Evolutionary conservation across 2,329 filamentous ascomycete species (phyloP), one percentile per base, ranked within the genome.

Genomic region (Plenodomus tracheiphilus): DNA sequence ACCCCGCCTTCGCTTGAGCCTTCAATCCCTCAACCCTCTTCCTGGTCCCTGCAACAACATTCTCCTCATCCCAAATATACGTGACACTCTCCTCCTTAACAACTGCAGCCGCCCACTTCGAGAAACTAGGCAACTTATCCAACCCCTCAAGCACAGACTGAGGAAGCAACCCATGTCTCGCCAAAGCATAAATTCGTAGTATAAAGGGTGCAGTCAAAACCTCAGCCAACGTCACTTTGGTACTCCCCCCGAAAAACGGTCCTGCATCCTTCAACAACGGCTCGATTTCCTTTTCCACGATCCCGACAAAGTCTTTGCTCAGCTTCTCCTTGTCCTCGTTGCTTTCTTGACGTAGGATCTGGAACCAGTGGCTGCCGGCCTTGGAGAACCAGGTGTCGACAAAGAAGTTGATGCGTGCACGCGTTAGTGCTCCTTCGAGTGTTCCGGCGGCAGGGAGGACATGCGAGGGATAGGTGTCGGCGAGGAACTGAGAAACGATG

Each of bases 351-450:
- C 74, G 76, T 46, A 77, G 52, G 11, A 77, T 66, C 51, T 78
- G 78, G 51, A 76, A 75, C 30, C 81, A 70, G 35, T 74, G 66
- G 1, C 74, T 59, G 7, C 80, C 76, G 43, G 85, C 77, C 68
- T 90, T 90, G 64, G 72, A 78, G 58, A 81, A 77, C 77, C 81
- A 91, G 0, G 87, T 80, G 59, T 91, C 88, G 38, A 83, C 81
- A 65, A 94, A 92, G 72, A 89, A 89, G 51, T 76, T 78, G 59
- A 91, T 81, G 46, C 82, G 79, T 0, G 89, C 89, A 28, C 89
- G 81, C 41, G 74, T 68, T 19, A 91, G 74, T 0, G 89, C 82
- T 28, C 73, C 75, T 0, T 79, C 81, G 0, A 78, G 79, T 11
- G 76, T 69, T 11, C 77, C 77, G 1, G 81, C 77, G 0, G 79